phyloP scores from a whole-genome alignment of 2,329 filamentous ascomycete species.

The Fusarium chuoi region DNA sequence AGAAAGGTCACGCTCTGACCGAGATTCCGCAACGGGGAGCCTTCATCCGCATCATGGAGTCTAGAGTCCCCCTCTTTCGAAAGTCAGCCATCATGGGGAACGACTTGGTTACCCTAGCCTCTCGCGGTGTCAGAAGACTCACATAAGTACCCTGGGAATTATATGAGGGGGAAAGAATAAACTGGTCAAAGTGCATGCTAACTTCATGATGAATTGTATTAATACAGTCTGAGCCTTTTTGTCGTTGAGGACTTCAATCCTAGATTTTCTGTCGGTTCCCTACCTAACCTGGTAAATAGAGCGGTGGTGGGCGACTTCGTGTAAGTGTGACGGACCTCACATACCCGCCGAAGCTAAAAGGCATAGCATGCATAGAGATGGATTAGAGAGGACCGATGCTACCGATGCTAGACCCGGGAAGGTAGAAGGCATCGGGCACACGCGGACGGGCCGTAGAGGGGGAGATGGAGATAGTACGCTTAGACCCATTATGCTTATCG shows the following conservation, averaged over 20 bases:
- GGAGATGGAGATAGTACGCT: conserved; percentile 22
- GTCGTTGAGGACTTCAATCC: neutral
- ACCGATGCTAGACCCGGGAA: conserved; percentile 33
- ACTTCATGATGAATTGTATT: neutral
- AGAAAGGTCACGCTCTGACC: conserved; percentile 7
- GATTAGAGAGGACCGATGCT: conserved; percentile 35
- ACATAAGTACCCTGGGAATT: neutral
- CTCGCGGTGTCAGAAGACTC: neutral
- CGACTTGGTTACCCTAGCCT: neutral
- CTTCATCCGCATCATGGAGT: neutral
- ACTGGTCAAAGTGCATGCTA: neutral
- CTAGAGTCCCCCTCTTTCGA: neutral
- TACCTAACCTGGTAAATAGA: conserved; percentile 3
- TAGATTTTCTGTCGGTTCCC: neutral
- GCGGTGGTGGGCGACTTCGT: conserved; percentile 9
- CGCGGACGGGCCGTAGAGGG: conserved; percentile 44
- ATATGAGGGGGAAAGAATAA: neutral
- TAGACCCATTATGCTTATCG: conserved; percentile 31
- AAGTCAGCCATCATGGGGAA: conserved; percentile 12
- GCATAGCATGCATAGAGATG: conserved; percentile 42
- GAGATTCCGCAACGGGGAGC: conserved; percentile 7
- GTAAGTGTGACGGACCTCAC: conserved; percentile 41
- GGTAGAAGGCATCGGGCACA: conserved; percentile 34
- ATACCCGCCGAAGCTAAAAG: conserved; percentile 47
- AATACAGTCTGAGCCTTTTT: neutral